Conservation (phyloP, 2,329 filamentous ascomycete genomes). For the Coniochaeta prunicola region DNA sequence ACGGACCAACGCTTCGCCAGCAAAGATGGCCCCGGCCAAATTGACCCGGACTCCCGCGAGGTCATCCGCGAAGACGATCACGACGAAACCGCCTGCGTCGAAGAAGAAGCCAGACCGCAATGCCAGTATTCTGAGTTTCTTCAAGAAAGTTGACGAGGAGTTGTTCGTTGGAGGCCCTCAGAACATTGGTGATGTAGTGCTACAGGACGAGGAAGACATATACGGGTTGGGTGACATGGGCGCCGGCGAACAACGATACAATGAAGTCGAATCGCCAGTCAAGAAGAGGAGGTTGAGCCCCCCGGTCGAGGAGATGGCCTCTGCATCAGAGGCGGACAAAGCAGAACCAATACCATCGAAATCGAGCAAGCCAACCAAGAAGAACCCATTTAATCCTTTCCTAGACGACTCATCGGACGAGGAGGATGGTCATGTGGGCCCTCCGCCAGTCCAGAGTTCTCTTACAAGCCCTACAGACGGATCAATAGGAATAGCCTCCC, state of each 20-base stretch:
- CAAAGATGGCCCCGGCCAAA: not conserved
- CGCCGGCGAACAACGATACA: constrained; percentile 21
- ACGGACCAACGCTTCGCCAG: too few species aligned
- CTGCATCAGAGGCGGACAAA: constrained; percentile 9
- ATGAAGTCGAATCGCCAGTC: constrained; percentile 26
- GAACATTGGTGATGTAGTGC: constrained; percentile 3
- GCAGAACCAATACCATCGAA: constrained; percentile 1
- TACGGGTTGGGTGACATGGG: constrained; percentile 14
- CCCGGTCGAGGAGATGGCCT: constrained; percentile 8
- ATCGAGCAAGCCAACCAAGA: constrained; percentile 17
- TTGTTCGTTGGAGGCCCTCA: constrained; percentile 38
- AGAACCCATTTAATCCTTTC: constrained; percentile 50
- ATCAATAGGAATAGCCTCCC: not conserved
- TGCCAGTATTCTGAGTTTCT: constrained; percentile 65
- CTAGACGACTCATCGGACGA: constrained; percentile 62
- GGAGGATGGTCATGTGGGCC: constrained; percentile 20
- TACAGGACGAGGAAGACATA: constrained; percentile 8
- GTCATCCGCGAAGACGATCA: not conserved
- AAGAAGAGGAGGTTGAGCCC: constrained; percentile 35
- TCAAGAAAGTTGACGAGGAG: constrained; percentile 57
- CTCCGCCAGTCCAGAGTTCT: not conserved
- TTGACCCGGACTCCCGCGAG: not conserved
- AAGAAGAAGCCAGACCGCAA: constrained; percentile 35
- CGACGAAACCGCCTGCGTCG: constrained; percentile 3
- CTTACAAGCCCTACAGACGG: not conserved